phyloP scores from a whole-genome alignment of 1,139 yeast species.

The Saccharomyces hybrid region DNA sequence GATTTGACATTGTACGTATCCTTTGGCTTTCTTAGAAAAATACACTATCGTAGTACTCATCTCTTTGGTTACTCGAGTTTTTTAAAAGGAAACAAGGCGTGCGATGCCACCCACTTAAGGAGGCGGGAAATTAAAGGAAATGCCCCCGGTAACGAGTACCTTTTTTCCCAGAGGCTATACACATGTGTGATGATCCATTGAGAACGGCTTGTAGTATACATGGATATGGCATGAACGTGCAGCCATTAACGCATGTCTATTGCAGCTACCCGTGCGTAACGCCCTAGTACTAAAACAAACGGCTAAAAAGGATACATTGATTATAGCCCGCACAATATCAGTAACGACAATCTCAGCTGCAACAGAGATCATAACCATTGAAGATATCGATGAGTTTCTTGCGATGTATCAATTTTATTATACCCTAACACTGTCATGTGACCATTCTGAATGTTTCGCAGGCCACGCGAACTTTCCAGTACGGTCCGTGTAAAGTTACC shows the following conservation, averaged over 20 bases:
- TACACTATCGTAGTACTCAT: background rate
- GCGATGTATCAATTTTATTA: no score
- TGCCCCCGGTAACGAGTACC: background rate
- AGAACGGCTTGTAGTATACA: no score
- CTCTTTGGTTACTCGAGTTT: background rate
- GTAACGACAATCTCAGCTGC: no score
- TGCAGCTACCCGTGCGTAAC: no score
- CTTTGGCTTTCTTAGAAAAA: background rate
- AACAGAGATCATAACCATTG: background rate
- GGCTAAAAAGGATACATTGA: no score
- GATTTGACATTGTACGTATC: conserved; percentile 11
- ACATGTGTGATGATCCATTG: no score
- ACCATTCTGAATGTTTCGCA: background rate
- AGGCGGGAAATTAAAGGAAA: background rate
- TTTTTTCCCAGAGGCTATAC: no score
- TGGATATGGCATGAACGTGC: no score
- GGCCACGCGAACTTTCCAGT: background rate
- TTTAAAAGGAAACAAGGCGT: background rate
- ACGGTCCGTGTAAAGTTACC: background rate
- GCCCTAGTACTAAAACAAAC: no score
- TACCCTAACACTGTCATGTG: background rate
- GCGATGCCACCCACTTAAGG: no score
- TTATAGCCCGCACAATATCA: no score
- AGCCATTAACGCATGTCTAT: no score
- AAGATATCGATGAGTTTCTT: background rate